These are phyloP conservation scores for Bipolaris oryzae DNA, from an alignment of 2,329 filamentous ascomycete genomes.

Conservation along the genomic window DNA sequence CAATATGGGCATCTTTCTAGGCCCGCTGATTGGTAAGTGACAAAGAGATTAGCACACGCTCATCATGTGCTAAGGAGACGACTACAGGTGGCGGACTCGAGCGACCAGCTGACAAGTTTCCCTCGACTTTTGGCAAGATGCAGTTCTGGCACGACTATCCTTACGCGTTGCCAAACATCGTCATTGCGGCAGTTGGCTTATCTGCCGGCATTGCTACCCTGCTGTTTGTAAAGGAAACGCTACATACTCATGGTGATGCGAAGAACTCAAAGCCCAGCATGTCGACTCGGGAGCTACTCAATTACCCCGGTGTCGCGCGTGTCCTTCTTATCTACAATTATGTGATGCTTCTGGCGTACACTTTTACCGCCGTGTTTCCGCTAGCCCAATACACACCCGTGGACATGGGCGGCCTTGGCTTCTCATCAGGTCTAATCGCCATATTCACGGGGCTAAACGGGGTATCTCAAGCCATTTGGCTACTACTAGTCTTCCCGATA, in stretches of 20 bases:
- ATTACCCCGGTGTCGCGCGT: slow-evolving; percentile 66
- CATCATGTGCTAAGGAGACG: not conserved
- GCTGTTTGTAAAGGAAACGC: slow-evolving; percentile 66
- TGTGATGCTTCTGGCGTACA: slow-evolving; percentile 70
- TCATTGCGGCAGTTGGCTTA: slow-evolving; percentile 60
- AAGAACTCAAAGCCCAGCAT: slow-evolving; percentile 40
- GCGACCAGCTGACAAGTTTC: slow-evolving; percentile 69
- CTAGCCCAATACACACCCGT: slow-evolving; percentile 72
- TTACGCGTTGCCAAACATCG: slow-evolving; percentile 69
- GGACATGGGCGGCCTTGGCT: slow-evolving; percentile 67
- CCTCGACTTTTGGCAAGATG: slow-evolving; percentile 60
- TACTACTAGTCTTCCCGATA: slow-evolving; percentile 71
- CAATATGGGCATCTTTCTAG: slow-evolving; percentile 76
- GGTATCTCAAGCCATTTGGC: slow-evolving; percentile 71
- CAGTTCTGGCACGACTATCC: slow-evolving; percentile 68
- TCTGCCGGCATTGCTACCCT: slow-evolving; percentile 59
- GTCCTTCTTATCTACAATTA: slow-evolving; percentile 71
- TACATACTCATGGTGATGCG: slow-evolving; percentile 36
- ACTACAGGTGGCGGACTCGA: slow-evolving; percentile 69
- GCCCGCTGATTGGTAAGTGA: slow-evolving; percentile 63
- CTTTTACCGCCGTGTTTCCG: slow-evolving; percentile 72
- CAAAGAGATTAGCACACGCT: not conserved
- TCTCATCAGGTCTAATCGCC: slow-evolving; percentile 68
- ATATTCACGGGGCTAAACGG: slow-evolving; percentile 69
- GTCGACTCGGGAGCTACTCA: slow-evolving; percentile 63